A percentile compares a stretch with the other conserved stretches of the same genome.
Evolutionary conservation across 139 green algal genomes (phyloP).

Genomic region (Monoraphidium neglectum): DNA sequence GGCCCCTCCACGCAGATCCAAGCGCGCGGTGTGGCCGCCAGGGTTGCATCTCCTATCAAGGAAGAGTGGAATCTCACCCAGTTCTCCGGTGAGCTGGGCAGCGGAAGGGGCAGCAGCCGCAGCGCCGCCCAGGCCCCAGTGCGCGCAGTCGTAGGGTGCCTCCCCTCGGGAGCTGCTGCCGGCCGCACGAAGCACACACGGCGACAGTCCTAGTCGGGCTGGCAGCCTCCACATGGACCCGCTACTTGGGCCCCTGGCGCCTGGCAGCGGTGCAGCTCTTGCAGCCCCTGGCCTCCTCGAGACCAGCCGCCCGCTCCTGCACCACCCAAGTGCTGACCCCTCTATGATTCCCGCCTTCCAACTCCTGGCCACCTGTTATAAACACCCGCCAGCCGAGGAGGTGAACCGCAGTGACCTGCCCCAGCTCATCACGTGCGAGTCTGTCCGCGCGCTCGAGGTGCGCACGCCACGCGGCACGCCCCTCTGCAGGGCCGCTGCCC

Average conservation of each 20-base stretch:
- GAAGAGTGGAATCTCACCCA: conserved; percentile 44
- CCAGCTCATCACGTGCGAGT: conserved; percentile 63
- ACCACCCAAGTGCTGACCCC: no score
- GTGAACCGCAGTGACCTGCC: conserved; percentile 39
- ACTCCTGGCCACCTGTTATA: no score
- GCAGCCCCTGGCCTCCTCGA: no score
- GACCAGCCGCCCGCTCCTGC: no score
- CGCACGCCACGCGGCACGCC: background rate
- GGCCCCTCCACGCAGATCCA: conserved; percentile 17
- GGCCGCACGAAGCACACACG: no score
- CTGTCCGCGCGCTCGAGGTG: conserved; percentile 71
- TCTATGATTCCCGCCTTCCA: no score
- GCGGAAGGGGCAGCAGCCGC: no score
- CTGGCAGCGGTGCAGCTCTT: no score
- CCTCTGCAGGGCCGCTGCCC: background rate
- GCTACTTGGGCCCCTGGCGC: no score
- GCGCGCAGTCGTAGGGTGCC: background rate
- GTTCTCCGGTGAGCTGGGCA: no score
- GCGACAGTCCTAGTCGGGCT: no score
- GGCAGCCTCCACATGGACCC: no score
- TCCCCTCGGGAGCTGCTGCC: background rate
- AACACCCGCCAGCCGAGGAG: conserved; percentile 29
- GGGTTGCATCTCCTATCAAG: conserved; percentile 42
- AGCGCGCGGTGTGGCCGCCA: background rate
- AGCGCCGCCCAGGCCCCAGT: conserved; percentile 36